These are phyloP conservation scores for Penicillium waksmanii DNA, from an alignment of 495 filamentous ascomycete species.

Conservation along the genomic window DNA sequence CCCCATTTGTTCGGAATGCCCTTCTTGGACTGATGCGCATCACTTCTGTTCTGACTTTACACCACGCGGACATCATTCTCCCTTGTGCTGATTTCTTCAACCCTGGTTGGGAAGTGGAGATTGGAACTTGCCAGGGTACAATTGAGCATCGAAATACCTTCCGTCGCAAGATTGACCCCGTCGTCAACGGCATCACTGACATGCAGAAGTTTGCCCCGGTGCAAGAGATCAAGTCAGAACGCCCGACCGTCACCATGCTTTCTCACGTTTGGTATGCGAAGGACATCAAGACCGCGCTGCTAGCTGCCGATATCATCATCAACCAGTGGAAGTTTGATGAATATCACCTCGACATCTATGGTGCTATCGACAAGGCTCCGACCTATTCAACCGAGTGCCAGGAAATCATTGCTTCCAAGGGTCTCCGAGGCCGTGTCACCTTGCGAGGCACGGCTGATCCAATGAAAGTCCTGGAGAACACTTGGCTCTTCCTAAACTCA, in stretches of 20 bases:
- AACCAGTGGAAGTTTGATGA: constrained; percentile 69
- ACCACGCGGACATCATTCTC: constrained; percentile 66
- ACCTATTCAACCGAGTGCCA: constrained; percentile 63
- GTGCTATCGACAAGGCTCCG: constrained; percentile 62
- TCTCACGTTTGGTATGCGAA: constrained; percentile 69
- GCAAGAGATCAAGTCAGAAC: constrained; percentile 57
- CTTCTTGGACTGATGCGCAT: constrained; percentile 61
- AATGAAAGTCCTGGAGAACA: constrained; percentile 59
- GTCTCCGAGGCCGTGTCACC: constrained; percentile 55
- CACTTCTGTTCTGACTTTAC: constrained; percentile 60
- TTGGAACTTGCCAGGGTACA: constrained; percentile 61
- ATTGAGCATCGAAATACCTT: constrained; percentile 64
- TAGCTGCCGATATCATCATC: constrained; percentile 67
- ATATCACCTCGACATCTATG: constrained; percentile 66
- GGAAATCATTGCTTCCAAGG: constrained; percentile 65
- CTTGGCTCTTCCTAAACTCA: constrained; percentile 71
- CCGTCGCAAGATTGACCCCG: constrained; percentile 65
- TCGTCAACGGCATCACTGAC: constrained; percentile 69
- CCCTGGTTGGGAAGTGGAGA: constrained; percentile 68
- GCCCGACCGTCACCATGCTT: constrained; percentile 67
- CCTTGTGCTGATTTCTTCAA: constrained; percentile 72
- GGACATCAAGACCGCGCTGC: constrained; percentile 65
- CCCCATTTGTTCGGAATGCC: constrained; percentile 59
- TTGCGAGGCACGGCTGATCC: constrained; percentile 61
- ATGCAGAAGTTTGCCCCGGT: constrained; percentile 67